These are phyloP conservation scores for Acer saccharum DNA, from an alignment of 345 rosid genomes.

Conservation along the genomic window DNA sequence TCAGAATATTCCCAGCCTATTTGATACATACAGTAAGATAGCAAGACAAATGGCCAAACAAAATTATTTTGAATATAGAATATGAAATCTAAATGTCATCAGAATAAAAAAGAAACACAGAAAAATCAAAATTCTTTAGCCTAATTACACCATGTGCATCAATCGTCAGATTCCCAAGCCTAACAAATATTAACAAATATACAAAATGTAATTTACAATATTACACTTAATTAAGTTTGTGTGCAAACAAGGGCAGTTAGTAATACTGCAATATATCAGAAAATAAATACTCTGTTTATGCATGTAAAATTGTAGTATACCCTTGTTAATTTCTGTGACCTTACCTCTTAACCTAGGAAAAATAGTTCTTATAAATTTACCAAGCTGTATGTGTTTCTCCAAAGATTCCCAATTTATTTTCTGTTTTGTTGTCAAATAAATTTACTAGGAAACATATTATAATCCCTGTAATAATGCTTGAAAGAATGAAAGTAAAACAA, in stretches of 20 bases:
- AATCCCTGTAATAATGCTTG: no score
- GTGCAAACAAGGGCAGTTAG: neutral
- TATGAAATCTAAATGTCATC: slow-evolving; percentile 45
- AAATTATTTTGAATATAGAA: neutral
- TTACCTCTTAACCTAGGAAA: neutral
- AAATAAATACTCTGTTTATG: neutral
- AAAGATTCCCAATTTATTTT: neutral
- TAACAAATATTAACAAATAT: slow-evolving; percentile 3
- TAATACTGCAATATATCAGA: slow-evolving; percentile 9
- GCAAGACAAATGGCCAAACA: neutral
- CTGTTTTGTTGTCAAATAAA: no score
- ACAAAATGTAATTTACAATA: slow-evolving; percentile 14
- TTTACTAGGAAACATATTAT: no score
- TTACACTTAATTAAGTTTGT: neutral
- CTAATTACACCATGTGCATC: slow-evolving; percentile 76
- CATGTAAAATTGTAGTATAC: neutral
- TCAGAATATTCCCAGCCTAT: slow-evolving; percentile 93
- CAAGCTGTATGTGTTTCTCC: neutral
- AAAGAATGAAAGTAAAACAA: no score
- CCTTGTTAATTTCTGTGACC: neutral
- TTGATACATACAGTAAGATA: slow-evolving; percentile 21
- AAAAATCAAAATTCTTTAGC: slow-evolving; percentile 92
- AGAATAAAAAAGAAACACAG: slow-evolving; percentile 92
- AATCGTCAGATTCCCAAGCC: slow-evolving; percentile 70
- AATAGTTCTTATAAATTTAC: neutral